Evolutionary conservation across 768 basidiomycete species (phyloP), one percentile per base, ranked within the genome.

Genomic region (Tylopilus vinaceipallidus): DNA sequence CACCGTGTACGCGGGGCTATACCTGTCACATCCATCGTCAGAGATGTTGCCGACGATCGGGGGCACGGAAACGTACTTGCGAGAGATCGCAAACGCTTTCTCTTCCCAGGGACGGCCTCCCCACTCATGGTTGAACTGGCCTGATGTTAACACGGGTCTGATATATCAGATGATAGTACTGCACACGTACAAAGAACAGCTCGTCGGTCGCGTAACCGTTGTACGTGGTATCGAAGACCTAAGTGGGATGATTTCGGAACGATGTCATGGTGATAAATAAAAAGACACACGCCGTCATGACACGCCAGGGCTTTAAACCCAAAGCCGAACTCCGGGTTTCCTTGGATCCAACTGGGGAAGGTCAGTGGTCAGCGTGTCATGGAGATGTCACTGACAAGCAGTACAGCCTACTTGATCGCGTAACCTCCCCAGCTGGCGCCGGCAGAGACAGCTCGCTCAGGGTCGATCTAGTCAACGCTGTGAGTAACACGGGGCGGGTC

Each of bases 131-230:
- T 91, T 89, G 73, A 88, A 88, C 89, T 92, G 46, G 5, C 14
- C 19, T 3, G 27, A 35, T 3, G n/a, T 58, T 32, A 45, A 44
- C 45, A 36, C 40, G 16, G 24, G 33, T 32, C 42, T n/a, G 32
- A 24, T 38, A 10, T 9, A 42, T 23, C 4, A 2, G 38, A 39
- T 20, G 16, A 20, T 12, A 14, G 42, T n/a, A n/a, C n/a, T 13
- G 32, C 29, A 33, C 22, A 73, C 86, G 59, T 61, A 91, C 89
- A 72, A 94, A 95, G 78, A 86, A 91, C 30, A 95, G 77, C 60
- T 95, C 91, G 44, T 98, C 95, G 10, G 94, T 98, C 13, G 86
- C 81, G 63, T 84, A 93, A n/a, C 86, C 91, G 40, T 86, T 86
- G 67, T 88, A 88, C 8, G 68, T 75, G 4, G 85, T 75, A 59